Evolutionary conservation across 2,329 filamentous ascomycete species (phyloP).

Genomic region (Cordyceps javanica): DNA sequence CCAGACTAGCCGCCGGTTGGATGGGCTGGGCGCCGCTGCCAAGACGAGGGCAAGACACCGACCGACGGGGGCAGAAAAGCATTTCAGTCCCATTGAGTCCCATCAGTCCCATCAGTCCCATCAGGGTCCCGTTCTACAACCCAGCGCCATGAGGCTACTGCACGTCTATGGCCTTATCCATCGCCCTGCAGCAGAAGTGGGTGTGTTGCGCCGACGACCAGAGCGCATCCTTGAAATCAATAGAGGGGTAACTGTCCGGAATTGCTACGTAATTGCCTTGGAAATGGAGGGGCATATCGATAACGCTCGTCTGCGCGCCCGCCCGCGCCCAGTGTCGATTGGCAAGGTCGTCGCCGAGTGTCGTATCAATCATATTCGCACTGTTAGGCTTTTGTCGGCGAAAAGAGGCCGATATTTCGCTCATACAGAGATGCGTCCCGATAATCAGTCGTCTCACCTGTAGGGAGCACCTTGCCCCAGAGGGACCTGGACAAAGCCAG

Average conservation of each 20-base stretch:
- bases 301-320: neutral
- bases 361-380: neutral
- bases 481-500: too few relatives aligned
- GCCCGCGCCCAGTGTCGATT: neutral
- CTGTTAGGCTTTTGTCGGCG: neutral
- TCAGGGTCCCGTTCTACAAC: constrained; percentile 1
- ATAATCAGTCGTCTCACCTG: neutral
- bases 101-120: neutral
- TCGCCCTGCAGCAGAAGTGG: constrained; percentile 4
- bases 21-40: neutral
- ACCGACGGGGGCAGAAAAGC: neutral
- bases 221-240: constrained; percentile 1
- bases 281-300: constrained; percentile 9
- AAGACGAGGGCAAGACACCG: neutral
- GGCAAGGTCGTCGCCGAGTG: neutral
- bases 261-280: neutral
- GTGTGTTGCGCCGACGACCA: constrained; percentile 7
- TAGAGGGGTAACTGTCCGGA: constrained; percentile 5
- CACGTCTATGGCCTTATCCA: constrained; percentile 4
- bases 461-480: too few relatives aligned
- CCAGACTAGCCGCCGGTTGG: constrained; percentile 3
- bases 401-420: neutral
- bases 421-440: neutral
- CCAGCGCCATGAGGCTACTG: neutral
- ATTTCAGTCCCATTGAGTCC: neutral